Conservation (phyloP, 2,329 filamentous ascomycete species). For the Aspergillus sp. region DNA sequence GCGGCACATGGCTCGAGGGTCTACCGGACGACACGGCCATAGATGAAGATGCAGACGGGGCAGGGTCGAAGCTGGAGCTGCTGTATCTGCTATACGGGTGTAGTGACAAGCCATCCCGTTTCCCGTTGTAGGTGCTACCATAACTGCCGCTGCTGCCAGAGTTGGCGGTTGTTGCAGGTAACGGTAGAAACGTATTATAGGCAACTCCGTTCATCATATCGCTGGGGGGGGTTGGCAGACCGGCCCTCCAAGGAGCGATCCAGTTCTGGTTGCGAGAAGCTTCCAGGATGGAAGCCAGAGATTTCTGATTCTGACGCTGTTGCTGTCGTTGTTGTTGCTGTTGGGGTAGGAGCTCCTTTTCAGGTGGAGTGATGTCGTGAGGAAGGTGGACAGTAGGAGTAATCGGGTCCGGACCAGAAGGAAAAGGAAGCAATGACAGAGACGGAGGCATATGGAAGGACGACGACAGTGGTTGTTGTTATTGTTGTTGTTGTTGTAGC, state of each 20-base stretch:
- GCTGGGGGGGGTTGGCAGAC: conserved; percentile 34
- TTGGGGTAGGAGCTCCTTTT: conserved; percentile 5
- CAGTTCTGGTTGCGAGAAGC: conserved; percentile 14
- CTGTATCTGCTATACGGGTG: conserved; percentile 16
- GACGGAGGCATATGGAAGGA: conserved; percentile 28
- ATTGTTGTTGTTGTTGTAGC: neutral
- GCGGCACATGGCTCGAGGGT: conserved; percentile 15
- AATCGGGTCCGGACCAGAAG: conserved; percentile 20
- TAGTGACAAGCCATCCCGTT: conserved; percentile 18
- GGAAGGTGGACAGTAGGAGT: conserved; percentile 13
- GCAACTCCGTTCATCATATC: conserved; percentile 39
- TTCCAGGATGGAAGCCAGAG: conserved; percentile 4
- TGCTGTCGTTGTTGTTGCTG: neutral
- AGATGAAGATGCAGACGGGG: conserved; percentile 10
- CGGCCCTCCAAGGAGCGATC: conserved; percentile 33
- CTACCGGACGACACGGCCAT: conserved; percentile 17
- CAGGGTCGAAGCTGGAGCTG: conserved; percentile 15
- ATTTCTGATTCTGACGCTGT: neutral
- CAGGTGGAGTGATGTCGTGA: conserved; percentile 10
- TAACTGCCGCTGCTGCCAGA: conserved; percentile 14
- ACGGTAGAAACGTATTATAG: conserved; percentile 24
- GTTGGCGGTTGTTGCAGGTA: neutral
- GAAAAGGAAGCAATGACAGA: conserved; percentile 18
- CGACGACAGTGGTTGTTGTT: too few relatives aligned
- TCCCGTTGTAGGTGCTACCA: conserved; percentile 13